Evolutionary conservation across 768 basidiomycete genomes (phyloP), one percentile per base, ranked within the genome.

Genomic region (Lentinula boryana): DNA sequence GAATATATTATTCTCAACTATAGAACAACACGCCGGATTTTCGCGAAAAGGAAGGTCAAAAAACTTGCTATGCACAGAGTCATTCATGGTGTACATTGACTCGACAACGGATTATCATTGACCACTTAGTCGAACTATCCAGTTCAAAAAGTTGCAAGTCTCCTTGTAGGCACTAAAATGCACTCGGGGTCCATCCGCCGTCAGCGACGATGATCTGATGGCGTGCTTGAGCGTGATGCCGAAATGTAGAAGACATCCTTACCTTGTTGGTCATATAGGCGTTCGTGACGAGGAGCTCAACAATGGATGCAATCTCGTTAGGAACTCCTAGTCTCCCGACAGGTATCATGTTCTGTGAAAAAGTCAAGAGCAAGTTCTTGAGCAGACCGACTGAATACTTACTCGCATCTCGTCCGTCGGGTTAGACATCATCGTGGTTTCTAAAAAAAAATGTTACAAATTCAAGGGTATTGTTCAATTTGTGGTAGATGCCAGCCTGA

Each of bases 201-300:
- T 82, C 80, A 1, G 74, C 78, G 0, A 77, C 78, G 41, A 80
- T 71, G 38, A 80, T 78, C 79, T 82, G n/a, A 15, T 27, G 16
- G 27, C 32, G 15, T 51, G 4, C 27, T 35, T 31, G 32, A 38
- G 31, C n/a, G 18, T 6, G 27, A 50, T 38, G 36, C 36, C 27
- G 27, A 27, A 27, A 27, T 27, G 27, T 2, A 27, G 27, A 27
- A 53, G 15, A 51, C 15, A 4, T 46, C 52, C 71, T 15, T 56
- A 79, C 82, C 76, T 84, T 84, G 70, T 84, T 82, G 18, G 82
- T 83, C 77, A 84, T 80, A 54, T 84, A 84, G 13, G 70, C 74
- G 65, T 84, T 84, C 3, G 71, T 75, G 4, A 77, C 78, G 3
- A 83, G 71, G 67, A 80, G 69, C 63, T 80, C 77, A 9, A 83